Base-by-base conservation (phyloP, 257 asterid species). In the Pogostemon cablin region DNA sequence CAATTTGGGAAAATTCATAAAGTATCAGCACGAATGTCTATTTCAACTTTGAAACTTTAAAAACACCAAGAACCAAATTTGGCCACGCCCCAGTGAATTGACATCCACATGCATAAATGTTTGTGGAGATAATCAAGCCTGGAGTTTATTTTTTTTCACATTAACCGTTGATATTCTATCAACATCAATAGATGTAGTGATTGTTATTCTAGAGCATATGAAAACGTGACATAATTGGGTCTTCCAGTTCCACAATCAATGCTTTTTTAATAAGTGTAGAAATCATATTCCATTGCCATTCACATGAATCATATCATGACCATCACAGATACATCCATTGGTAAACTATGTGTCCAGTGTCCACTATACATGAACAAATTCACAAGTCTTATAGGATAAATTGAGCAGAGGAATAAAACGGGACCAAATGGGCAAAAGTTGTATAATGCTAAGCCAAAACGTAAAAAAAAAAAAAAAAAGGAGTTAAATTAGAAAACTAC, bases 401-500 rank as follows among this genome's bases (percentile, higher is more conserved):
- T 12, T 72, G 25, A 35, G 47, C 44, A 12, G 7, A 34, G 66
- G 34, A 50, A 12, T 48, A 41, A 37, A 25, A 25, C 32, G 9
- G 47, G 77, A 32, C 20, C 43, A 53, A 20, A 42, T 4, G 53
- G 37, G 34, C 7, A 56, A 17, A 34, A 41, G 47, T 20, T 8
- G 44, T 0, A 15, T 25, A 7, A 57, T 58, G 48, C 35, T 64
- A 25, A 58, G 40, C 15, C 6, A 34, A 47, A 47, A 5, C 2
- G 9, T 68, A 6, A 67, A 37, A 50, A 20, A 38, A 65, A 72
- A 56, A 41, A 49, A 15, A 65, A n/a, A 46, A 55, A 71, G 46
- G 68, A 42, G n/a, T 48, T 10, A 70, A 79, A 72, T 56, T 62
- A 73, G 80, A 71, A 53, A 77, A 81, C 72, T 57, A 75, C 95